Conservation (phyloP, 306 rosid genomes). For the Senna tora region DNA sequence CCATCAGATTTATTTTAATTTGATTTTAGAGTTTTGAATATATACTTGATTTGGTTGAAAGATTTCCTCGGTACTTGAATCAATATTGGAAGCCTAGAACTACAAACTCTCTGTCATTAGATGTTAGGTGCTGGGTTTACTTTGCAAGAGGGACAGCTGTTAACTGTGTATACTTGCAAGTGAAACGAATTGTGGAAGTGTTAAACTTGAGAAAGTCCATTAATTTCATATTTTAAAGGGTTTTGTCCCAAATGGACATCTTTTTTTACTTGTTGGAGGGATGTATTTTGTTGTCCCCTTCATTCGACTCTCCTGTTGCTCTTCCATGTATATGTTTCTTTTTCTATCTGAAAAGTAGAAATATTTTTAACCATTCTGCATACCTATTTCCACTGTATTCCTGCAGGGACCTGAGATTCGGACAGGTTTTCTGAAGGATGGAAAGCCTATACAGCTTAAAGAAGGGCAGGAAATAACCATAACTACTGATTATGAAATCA, state of each 20-base stretch:
- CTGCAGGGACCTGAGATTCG: constrained; percentile 96
- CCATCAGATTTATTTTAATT: neutral
- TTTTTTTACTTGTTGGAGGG: constrained; percentile 7
- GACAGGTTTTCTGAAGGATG: constrained; percentile 86
- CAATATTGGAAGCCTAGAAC: neutral
- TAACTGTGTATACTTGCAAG: neutral
- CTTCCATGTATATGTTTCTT: neutral
- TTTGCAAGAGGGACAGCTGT: neutral
- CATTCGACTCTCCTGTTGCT: neutral
- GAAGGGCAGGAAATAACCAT: constrained; percentile 92
- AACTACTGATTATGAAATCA: constrained; percentile 74
- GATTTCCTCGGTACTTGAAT: neutral
- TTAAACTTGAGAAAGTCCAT: neutral
- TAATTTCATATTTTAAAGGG: neutral
- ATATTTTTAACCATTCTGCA: neutral
- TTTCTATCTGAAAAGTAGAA: neutral
- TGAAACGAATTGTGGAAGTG: neutral
- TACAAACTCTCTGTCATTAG: neutral
- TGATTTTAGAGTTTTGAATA: neutral
- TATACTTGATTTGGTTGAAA: neutral
- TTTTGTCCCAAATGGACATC: neutral
- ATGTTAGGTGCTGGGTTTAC: neutral
- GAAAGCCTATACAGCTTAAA: constrained; percentile 83
- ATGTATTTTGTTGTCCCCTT: neutral
- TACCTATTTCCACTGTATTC: constrained; percentile 27